Conservation (phyloP, 2,329 filamentous ascomycete genomes). For the Zarea fungicola region DNA sequence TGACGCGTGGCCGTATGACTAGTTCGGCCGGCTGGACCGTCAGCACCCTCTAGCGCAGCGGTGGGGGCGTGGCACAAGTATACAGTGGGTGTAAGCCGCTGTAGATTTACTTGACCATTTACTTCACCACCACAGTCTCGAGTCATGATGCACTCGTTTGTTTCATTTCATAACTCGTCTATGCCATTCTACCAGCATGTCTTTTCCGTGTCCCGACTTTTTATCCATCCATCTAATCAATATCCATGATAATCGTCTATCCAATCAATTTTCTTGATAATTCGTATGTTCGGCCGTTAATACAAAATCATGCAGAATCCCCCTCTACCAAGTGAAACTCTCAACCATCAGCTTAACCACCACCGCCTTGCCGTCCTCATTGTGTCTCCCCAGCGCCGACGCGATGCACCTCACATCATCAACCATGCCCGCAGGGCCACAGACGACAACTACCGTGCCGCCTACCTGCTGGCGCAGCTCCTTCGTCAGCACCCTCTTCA, state of each 20-base stretch:
- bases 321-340: slow-evolving; percentile 9
- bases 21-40: no score
- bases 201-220: background rate
- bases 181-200: background rate
- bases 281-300: background rate
- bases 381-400: slow-evolving; percentile 10
- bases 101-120: no score
- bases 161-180: no score
- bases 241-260: background rate
- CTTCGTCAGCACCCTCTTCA: slow-evolving; percentile 21
- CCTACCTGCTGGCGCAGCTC: slow-evolving; percentile 18
- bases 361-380: slow-evolving; percentile 7
- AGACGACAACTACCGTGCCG: slow-evolving; percentile 25
- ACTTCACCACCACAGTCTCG: no score
- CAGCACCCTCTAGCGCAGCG: no score
- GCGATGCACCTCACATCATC: slow-evolving; percentile 22
- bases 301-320: background rate
- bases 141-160: no score
- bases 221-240: background rate
- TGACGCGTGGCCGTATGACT: no score
- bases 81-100: background rate
- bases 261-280: background rate
- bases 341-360: slow-evolving; percentile 11
- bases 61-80: no score
- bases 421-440: slow-evolving; percentile 25